Evolutionary conservation across 2,329 filamentous ascomycete genomes (phyloP).

Genomic region (Nothomitra cinnamomea): DNA sequence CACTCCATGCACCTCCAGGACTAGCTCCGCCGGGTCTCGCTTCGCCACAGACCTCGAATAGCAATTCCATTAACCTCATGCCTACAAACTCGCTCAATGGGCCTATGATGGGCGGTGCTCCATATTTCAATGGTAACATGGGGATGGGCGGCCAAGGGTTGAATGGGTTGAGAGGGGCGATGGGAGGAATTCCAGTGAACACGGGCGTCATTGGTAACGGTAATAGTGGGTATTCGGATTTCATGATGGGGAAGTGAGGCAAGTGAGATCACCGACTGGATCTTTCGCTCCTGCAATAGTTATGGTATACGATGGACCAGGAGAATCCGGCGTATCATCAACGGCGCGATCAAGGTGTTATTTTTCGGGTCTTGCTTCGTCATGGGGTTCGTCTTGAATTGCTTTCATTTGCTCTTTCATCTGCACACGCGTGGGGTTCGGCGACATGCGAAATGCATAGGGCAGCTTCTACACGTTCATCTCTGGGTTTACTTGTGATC

Average conservation of each 20-base stretch:
- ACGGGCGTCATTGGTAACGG: not conserved
- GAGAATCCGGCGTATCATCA: conserved; percentile 1
- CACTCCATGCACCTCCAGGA: conserved; percentile 66
- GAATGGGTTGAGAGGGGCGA: not conserved
- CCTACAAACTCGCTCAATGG: conserved; percentile 1
- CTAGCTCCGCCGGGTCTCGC: conserved; percentile 60
- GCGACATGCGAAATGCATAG: not conserved
- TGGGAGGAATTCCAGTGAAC: conserved; percentile 5
- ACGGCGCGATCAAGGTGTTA: conserved; percentile 3
- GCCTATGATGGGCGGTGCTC: not conserved
- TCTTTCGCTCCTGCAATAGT: conserved; percentile 2
- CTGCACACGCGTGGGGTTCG: conserved; percentile 1
- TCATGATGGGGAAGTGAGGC: conserved; percentile 3
- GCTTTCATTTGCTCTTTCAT: not conserved
- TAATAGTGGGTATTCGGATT: conserved; percentile 3
- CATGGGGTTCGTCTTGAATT: conserved; percentile 1
- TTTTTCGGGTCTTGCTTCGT: not conserved
- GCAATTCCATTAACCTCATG: conserved; percentile 1
- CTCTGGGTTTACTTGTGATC: not conserved
- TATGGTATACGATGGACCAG: conserved; percentile 1
- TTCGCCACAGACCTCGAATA: not conserved
- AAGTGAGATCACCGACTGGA: not conserved
- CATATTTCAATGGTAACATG: not conserved
- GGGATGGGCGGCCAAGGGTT: not conserved
- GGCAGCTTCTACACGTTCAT: not conserved